A percentile compares a stretch with the other conserved stretches of the same genome.
These are phyloP conservation scores for Mimosa bimucronata DNA, from an alignment of 306 rosid genomes.

Conservation along the genomic window DNA sequence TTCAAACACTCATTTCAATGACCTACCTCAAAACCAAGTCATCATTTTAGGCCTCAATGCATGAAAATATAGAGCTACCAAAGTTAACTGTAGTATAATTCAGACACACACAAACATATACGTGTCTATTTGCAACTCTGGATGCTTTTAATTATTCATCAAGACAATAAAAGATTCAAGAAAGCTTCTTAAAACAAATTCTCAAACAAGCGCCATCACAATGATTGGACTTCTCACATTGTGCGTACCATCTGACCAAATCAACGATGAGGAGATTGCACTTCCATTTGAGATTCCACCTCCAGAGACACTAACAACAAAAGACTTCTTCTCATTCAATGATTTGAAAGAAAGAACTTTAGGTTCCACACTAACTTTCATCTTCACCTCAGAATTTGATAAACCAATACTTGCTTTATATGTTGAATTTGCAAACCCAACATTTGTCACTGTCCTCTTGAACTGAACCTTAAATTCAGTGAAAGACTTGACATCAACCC, in stretches of 20 bases:
- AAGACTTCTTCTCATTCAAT: background rate
- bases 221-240: background rate
- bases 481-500: slow-evolving; percentile 5
- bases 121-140: too few species aligned
- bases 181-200: too few species aligned
- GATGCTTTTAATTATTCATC: too few species aligned
- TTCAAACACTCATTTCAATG: too few species aligned
- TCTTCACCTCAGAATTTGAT: background rate
- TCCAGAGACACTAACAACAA: background rate
- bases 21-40: too few species aligned
- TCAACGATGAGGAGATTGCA: background rate
- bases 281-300: background rate
- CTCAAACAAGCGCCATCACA: background rate
- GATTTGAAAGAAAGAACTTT: background rate
- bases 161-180: too few species aligned
- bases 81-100: too few species aligned
- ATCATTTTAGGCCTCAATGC: too few species aligned
- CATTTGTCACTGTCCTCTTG: slow-evolving; percentile 43
- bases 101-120: too few species aligned
- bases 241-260: background rate
- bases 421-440: slow-evolving; percentile 43
- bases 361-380: background rate
- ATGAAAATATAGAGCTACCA: too few species aligned
- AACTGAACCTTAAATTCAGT: slow-evolving; percentile 17
- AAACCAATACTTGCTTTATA: slow-evolving; percentile 30